Evolutionary conservation across 176 grass and related monocot genomes (phyloP).

Genomic region (Ampelocalamus luodianensis): DNA sequence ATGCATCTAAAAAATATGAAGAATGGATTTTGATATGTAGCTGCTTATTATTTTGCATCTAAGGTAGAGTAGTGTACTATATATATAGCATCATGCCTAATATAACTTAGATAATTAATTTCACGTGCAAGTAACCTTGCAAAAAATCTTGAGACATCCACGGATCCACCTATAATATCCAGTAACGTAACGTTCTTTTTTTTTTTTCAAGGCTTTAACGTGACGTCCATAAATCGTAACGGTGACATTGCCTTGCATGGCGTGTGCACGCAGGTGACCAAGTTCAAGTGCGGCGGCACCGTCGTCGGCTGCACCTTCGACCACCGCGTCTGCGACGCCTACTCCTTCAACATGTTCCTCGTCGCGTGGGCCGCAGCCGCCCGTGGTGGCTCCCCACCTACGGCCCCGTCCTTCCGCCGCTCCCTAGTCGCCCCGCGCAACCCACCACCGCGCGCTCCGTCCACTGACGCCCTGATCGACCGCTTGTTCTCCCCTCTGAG

Average conservation of each 20-base stretch:
- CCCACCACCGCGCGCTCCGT: slow-evolving; percentile 22
- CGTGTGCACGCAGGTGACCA: slow-evolving; percentile 47
- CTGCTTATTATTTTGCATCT: too few species aligned
- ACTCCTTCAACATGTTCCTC: slow-evolving; percentile 87
- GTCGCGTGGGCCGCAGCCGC: slow-evolving; percentile 60
- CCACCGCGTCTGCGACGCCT: slow-evolving; percentile 88
- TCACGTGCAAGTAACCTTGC: too few species aligned
- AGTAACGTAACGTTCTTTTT: background rate
- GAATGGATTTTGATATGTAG: too few species aligned
- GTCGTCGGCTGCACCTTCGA: slow-evolving; percentile 79
- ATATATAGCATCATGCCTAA: too few species aligned
- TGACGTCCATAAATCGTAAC: background rate
- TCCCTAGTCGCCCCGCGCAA: slow-evolving; percentile 56
- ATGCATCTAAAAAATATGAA: too few species aligned
- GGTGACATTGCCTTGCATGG: background rate
- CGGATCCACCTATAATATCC: too few species aligned
- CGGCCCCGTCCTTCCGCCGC: slow-evolving; percentile 50
- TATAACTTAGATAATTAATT: too few species aligned
- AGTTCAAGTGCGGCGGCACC: slow-evolving; percentile 62
- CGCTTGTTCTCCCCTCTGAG: slow-evolving; percentile 46
- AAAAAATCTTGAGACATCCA: too few species aligned
- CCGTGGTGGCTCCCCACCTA: background rate
- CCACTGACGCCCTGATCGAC: slow-evolving; percentile 53
- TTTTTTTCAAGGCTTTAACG: background rate
- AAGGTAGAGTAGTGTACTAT: too few species aligned